These are phyloP conservation scores for Puccinellia tenuiflora DNA, from an alignment of 176 grass and related monocot species.

Conservation along the genomic window DNA sequence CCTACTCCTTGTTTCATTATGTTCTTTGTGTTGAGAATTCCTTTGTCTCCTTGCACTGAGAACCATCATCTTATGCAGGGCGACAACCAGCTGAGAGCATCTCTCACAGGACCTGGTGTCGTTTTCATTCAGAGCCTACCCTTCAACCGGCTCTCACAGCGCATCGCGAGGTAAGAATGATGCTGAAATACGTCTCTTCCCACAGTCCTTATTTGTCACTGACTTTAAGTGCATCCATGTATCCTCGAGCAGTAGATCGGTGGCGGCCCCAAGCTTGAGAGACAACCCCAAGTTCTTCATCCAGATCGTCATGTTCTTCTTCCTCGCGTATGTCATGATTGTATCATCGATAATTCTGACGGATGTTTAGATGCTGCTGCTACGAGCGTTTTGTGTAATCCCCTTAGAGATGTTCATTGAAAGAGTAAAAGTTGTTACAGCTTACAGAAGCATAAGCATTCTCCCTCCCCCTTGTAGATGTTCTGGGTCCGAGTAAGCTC, in stretches of 20 bases:
- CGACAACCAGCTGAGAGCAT: conserved; percentile 62
- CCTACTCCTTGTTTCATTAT: neutral
- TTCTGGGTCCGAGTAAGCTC: neutral
- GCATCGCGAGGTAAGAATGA: conserved; percentile 69
- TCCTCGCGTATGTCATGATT: conserved; percentile 92
- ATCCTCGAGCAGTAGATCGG: conserved; percentile 50
- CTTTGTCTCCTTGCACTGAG: conserved; percentile 9
- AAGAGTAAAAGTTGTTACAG: conserved; percentile 39
- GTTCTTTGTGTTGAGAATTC: neutral
- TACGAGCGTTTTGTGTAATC: conserved; percentile 19
- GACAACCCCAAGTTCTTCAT: conserved; percentile 95
- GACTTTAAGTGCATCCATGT: neutral
- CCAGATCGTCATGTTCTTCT: conserved; percentile 92
- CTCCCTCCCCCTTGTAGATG: conserved; percentile 48
- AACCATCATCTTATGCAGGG: conserved; percentile 43
- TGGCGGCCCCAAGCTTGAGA: conserved; percentile 77
- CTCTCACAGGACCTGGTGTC: conserved; percentile 82
- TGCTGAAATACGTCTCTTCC: neutral
- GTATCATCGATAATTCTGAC: conserved; percentile 96
- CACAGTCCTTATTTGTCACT: neutral
- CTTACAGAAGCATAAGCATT: conserved; percentile 18
- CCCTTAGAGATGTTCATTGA: neutral
- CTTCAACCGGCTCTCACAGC: conserved; percentile 73
- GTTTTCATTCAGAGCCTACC: conserved; percentile 97
- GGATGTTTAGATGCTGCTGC: conserved; percentile 59